Evolutionary conservation across 805 yeast species (phyloP).

Genomic region (Debaryomyces hansenii): DNA sequence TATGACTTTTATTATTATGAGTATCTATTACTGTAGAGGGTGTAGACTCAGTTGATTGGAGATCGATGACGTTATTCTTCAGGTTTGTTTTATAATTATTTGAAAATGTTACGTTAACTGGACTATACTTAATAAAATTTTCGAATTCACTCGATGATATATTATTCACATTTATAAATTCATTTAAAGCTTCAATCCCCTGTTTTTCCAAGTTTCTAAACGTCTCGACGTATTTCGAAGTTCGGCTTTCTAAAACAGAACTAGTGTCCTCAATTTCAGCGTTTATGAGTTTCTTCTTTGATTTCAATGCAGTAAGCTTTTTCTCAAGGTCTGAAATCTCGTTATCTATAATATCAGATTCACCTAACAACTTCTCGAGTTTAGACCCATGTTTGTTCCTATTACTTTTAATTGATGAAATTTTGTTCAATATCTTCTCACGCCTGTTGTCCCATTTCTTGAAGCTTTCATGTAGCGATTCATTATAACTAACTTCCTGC

Average conservation of each 20-base stretch:
- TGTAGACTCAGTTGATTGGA: neutral
- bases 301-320: conserved; percentile 29
- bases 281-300: conserved; percentile 31
- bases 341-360: conserved; percentile 28
- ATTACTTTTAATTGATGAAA: conserved; percentile 39
- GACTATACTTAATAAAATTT: conserved; percentile 13
- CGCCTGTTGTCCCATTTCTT: conserved; percentile 43
- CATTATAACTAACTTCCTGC: conserved; percentile 32
- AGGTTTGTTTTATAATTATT: conserved; percentile 10
- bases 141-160: conserved; percentile 15
- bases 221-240: conserved; percentile 44
- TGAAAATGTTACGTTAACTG: conserved; percentile 31
- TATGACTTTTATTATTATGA: neutral
- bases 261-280: conserved; percentile 46
- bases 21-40: neutral
- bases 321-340: conserved; percentile 42
- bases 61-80: neutral
- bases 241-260: conserved; percentile 49
- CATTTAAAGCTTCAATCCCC: conserved; percentile 35
- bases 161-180: conserved; percentile 25
- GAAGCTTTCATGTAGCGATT: conserved; percentile 27
- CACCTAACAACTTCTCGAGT: conserved; percentile 32
- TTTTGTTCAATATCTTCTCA: conserved; percentile 28
- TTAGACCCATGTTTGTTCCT: conserved; percentile 44
- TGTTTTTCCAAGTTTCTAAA: conserved; percentile 37